phyloP scores from a whole-genome alignment of 2,329 filamentous ascomycete species.

The Diaporthe amygdali region DNA sequence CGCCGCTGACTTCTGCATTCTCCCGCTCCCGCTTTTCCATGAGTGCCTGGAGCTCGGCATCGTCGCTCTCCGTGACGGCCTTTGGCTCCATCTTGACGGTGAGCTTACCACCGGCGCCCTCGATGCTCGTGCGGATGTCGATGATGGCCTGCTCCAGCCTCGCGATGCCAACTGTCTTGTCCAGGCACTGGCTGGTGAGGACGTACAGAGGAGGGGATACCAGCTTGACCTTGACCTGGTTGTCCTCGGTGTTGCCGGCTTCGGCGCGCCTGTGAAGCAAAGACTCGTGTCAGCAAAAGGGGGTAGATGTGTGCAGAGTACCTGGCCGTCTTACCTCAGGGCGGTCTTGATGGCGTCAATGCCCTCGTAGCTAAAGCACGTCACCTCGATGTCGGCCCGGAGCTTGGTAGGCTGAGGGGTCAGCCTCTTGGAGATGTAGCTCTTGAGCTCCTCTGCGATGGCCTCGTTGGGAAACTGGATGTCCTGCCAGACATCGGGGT shows the following conservation, averaged over 20 bases:
- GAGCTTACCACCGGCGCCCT: conserved; percentile 77
- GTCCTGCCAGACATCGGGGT: conserved; percentile 95
- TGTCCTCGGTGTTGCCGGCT: conserved; percentile 88
- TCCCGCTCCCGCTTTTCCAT: conserved; percentile 99
- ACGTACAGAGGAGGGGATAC: conserved; percentile 98
- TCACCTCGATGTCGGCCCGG: conserved; percentile 95
- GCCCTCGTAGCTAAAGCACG: conserved; percentile 93
- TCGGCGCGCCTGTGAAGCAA: conserved; percentile 65
- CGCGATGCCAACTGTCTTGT: conserved; percentile 86
- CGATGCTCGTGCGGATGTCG: conserved; percentile 83
- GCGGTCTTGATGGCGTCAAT: conserved; percentile 98
- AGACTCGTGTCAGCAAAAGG: neutral
- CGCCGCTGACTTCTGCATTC: conserved; percentile 97
- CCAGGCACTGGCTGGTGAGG: conserved; percentile 91
- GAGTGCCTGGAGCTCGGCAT: conserved; percentile 92
- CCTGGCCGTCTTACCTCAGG: conserved; percentile 60
- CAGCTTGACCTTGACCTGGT: conserved; percentile 96
- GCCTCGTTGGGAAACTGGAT: conserved; percentile 85
- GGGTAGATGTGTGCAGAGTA: neutral
- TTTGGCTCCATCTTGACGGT: conserved; percentile 98
- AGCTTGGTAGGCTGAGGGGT: conserved; percentile 99
- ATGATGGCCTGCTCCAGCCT: conserved; percentile 88
- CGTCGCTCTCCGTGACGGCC: conserved; percentile 98
- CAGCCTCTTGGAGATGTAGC: conserved; percentile 95
- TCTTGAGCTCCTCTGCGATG: conserved; percentile 87